Evolutionary conservation across 495 filamentous ascomycete genomes (phyloP), one percentile per base, ranked within the genome.

Genomic region (Pseudotulostoma volvatum): DNA sequence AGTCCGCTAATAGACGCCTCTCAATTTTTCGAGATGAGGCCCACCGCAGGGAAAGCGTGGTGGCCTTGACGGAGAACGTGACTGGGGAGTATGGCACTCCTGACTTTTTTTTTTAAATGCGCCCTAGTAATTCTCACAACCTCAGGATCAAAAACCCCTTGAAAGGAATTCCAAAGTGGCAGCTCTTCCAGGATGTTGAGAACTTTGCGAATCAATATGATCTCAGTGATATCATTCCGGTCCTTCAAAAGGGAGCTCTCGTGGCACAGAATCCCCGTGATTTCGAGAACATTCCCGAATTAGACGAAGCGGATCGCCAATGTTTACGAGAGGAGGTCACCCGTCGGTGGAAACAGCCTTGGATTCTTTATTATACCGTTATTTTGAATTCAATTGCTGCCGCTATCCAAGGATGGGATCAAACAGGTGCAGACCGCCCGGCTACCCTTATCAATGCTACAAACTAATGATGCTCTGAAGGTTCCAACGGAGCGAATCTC

Each of bases 401-500:
- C 11, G 79, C 78, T 9, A 73, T 57, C 16, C 55, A 55, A 41
- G 77, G 77, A 19, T 81, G 76, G 75, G 75, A 79, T 48, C 76
- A 79, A 52, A 77, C 73, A 33, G 75, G 53, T 52, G 19, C n/a
- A n/a, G n/a, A n/a, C n/a, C n/a, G n/a, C n/a, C n/a, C n/a, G n/a
- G n/a, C n/a, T n/a, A n/a, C n/a, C n/a, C n/a, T n/a, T n/a, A n/a
- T n/a, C n/a, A n/a, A n/a, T n/a, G n/a, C n/a, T n/a, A n/a, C n/a
- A n/a, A n/a, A n/a, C n/a, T n/a, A n/a, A n/a, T n/a, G n/a, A n/a
- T n/a, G n/a, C n/a, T n/a, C n/a, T n/a, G n/a, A n/a, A 58, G 55
- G 79, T n/a, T 72, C 70, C 2, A 85, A 84, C 47, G 81, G 80
- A 34, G 81, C 80, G 18, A 84, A 76, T 42, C 61, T 85, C 44